These are phyloP conservation scores for Manihot esculenta DNA, from an alignment of 441 rosid genomes.

Conservation along the genomic window DNA sequence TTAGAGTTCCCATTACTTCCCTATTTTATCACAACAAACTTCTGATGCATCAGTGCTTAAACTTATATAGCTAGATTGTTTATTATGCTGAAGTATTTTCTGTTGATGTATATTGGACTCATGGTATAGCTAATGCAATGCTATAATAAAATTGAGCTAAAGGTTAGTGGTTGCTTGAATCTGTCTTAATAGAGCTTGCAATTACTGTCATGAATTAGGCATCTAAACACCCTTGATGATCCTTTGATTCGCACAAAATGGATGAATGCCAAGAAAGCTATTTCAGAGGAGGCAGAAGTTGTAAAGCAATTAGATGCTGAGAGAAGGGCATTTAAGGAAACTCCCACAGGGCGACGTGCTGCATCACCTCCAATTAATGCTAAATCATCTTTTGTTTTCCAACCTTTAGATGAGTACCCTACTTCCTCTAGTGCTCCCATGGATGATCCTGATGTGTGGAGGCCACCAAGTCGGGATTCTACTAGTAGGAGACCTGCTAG, in stretches of 20 bases:
- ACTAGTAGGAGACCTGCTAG: slow-evolving; percentile 73
- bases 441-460: slow-evolving; percentile 99
- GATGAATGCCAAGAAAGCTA: slow-evolving; percentile 94
- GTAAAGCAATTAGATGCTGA: slow-evolving; percentile 95
- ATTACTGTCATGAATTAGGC: slow-evolving; percentile 46
- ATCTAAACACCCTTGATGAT: slow-evolving; percentile 78
- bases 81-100: neutral
- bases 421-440: slow-evolving; percentile 75
- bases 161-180: neutral
- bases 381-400: slow-evolving; percentile 88
- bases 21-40: too few species aligned
- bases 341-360: slow-evolving; percentile 66
- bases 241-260: slow-evolving; percentile 82
- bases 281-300: slow-evolving; percentile 88
- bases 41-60: neutral
- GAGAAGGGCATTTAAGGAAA: slow-evolving; percentile 89
- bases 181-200: slow-evolving; percentile 1
- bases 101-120: too few species aligned
- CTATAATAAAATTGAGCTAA: neutral
- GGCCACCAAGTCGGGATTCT: slow-evolving; percentile 90
- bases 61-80: neutral
- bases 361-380: slow-evolving; percentile 85
- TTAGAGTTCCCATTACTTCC: too few species aligned
- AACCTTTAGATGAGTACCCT: slow-evolving; percentile 94
- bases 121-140: neutral